Conservation (phyloP, 345 rosid genomes). For the Odontarrhena argentea region DNA sequence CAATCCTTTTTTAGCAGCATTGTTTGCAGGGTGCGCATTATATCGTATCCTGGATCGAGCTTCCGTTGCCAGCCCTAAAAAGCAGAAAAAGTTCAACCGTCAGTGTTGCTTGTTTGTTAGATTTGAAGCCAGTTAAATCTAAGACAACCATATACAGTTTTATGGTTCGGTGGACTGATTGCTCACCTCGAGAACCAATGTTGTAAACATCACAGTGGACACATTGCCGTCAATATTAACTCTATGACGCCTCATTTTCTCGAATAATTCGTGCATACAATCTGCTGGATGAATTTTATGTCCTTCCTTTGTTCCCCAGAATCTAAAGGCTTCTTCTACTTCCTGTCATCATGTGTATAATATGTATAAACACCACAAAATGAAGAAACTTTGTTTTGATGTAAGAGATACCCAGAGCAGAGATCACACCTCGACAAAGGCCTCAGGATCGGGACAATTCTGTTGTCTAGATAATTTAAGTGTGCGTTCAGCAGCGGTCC, state of each 20-base stretch:
- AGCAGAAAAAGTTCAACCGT: background rate
- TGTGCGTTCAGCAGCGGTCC: conserved; percentile 80
- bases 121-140: too few relatives aligned
- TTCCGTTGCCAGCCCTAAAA: conserved; percentile 94
- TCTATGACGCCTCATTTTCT: conserved; percentile 83
- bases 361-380: background rate
- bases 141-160: too few relatives aligned
- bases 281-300: conserved; percentile 88
- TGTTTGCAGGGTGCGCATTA: conserved; percentile 79
- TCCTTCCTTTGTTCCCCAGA: conserved; percentile 96
- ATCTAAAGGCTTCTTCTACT: conserved; percentile 79
- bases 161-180: too few relatives aligned
- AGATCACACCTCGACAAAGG: conserved; percentile 65
- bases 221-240: conserved; percentile 93
- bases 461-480: conserved; percentile 85
- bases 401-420: background rate
- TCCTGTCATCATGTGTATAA: conserved; percentile 53
- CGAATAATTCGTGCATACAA: conserved; percentile 93
- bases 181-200: conserved; percentile 94
- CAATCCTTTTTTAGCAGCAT: conserved; percentile 85
- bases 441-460: conserved; percentile 85
- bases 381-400: conserved; percentile 9
- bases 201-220: conserved; percentile 93
- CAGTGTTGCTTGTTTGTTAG: background rate
- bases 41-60: conserved; percentile 86